A percentile compares a stretch with the other conserved stretches of the same genome.
phyloP scores from a whole-genome alignment of 2,329 filamentous ascomycete genomes.

The Aspergillus chevalieri region DNA sequence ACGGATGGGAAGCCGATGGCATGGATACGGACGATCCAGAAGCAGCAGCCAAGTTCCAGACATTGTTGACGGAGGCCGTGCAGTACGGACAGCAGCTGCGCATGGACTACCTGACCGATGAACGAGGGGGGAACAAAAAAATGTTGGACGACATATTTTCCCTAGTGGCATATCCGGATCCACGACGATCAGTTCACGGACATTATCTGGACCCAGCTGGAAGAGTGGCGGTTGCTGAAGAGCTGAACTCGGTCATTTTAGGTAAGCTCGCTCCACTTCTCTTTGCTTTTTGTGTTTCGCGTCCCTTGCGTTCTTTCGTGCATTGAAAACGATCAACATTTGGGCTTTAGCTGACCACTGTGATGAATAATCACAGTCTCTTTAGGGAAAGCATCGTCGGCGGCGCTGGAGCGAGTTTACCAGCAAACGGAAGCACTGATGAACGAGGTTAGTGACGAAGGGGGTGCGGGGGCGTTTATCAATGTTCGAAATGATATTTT shows the following conservation, averaged over 20 bases:
- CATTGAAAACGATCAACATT: too few species aligned
- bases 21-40: slow-evolving; percentile 52
- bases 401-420: slow-evolving; percentile 76
- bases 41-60: slow-evolving; percentile 32
- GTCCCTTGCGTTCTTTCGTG: slow-evolving; percentile 1
- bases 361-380: slow-evolving; percentile 55
- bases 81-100: slow-evolving; percentile 73
- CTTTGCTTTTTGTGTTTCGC: neutral
- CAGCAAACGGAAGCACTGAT: slow-evolving; percentile 81
- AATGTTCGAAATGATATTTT: slow-evolving; percentile 55
- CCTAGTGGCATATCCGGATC: slow-evolving; percentile 78
- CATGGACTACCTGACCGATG: slow-evolving; percentile 68
- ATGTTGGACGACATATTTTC: slow-evolving; percentile 80
- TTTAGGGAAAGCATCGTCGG: slow-evolving; percentile 79
- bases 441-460: slow-evolving; percentile 72
- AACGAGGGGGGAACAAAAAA: slow-evolving; percentile 62
- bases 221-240: slow-evolving; percentile 75
- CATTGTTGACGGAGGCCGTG: slow-evolving; percentile 64
- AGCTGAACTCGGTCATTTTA: slow-evolving; percentile 87
- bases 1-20: slow-evolving; percentile 37
- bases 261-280: slow-evolving; percentile 48
- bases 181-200: slow-evolving; percentile 67
- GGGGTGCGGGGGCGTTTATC: slow-evolving; percentile 76
- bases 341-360: too few species aligned
- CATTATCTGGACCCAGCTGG: slow-evolving; percentile 72